phyloP scores from a whole-genome alignment of 2,329 filamentous ascomycete genomes.

The Colletotrichum spaethianum region DNA sequence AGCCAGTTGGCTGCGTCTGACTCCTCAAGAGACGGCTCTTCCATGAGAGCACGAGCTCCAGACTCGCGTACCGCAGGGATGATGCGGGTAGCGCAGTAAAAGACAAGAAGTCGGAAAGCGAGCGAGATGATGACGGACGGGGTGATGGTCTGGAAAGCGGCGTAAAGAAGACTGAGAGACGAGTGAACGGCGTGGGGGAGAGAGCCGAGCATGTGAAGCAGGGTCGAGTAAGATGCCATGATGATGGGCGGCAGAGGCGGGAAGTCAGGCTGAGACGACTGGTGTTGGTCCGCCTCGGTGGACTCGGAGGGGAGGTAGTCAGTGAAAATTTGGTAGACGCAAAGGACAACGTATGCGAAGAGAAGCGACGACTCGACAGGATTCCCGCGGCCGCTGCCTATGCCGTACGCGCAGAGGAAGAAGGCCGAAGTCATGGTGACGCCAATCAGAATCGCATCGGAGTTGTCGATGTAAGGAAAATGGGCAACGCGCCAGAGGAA shows the following conservation, averaged over 20 bases:
- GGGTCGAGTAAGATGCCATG: constrained; percentile 96
- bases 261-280: constrained; percentile 82
- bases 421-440: constrained; percentile 93
- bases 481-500: constrained; percentile 96
- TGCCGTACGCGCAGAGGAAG: constrained; percentile 94
- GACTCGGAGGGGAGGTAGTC: constrained; percentile 89
- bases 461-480: constrained; percentile 92
- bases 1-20: constrained; percentile 85
- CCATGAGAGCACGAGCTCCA: constrained; percentile 84
- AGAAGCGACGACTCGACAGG: constrained; percentile 59
- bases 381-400: constrained; percentile 93
- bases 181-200: constrained; percentile 89
- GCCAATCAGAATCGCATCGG: constrained; percentile 93
- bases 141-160: constrained; percentile 94
- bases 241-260: constrained; percentile 97
- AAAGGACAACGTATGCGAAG: constrained; percentile 92
- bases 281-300: constrained; percentile 64
- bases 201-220: constrained; percentile 86
- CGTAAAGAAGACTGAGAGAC: constrained; percentile 87
- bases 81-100: constrained; percentile 95
- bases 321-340: constrained; percentile 99
- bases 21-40: constrained; percentile 89
- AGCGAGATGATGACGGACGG: constrained; percentile 96
- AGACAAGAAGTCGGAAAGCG: constrained; percentile 92
- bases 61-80: constrained; percentile 93